These are phyloP conservation scores for Chenopodium album DNA, from an alignment of 148 eudicot genomes.

Conservation along the genomic window DNA sequence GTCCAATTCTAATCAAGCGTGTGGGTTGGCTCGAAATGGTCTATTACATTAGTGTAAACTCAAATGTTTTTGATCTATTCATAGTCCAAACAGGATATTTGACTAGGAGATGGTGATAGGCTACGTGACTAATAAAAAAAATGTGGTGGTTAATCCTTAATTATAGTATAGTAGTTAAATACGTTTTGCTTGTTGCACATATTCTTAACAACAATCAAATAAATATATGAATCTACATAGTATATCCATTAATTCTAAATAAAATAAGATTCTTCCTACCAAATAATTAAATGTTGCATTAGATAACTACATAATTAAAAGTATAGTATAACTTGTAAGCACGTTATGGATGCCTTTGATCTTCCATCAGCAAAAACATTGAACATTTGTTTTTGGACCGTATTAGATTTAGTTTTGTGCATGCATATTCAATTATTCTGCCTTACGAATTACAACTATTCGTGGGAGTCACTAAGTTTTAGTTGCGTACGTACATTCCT, in stretches of 20 bases:
- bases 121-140: too few species aligned
- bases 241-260: neutral
- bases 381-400: neutral
- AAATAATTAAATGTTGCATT: neutral
- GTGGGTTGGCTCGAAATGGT: too few species aligned
- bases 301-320: neutral
- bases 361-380: conserved; percentile 1
- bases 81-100: too few species aligned
- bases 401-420: neutral
- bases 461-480: conserved; percentile 34
- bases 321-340: neutral
- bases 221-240: neutral
- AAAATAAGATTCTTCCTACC: neutral
- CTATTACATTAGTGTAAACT: too few species aligned
- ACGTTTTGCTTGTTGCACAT: neutral
- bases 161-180: too few species aligned
- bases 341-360: neutral
- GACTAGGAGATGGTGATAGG: too few species aligned
- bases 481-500: neutral
- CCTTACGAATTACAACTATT: neutral
- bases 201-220: neutral
- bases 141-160: too few species aligned
- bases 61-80: too few species aligned
- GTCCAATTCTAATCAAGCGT: too few species aligned
- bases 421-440: neutral